Evolutionary conservation across 2,329 filamentous ascomycete genomes (phyloP), one percentile per base, ranked within the genome.

Genomic region (Xylaria sp.): DNA sequence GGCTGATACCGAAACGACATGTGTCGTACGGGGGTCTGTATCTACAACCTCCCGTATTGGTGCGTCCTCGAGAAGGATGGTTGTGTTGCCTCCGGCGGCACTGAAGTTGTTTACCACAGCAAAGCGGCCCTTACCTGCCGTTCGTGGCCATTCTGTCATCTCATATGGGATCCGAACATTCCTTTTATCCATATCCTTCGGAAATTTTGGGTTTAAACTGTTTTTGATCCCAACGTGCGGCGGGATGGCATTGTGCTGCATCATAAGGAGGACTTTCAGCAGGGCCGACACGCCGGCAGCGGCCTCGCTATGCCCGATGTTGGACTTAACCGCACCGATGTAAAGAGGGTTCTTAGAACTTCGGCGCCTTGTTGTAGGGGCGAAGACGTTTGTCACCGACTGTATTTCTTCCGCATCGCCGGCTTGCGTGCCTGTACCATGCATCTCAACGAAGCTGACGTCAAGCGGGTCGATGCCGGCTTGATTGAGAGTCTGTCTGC

Each of bases 381-480:
- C 89, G 72, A 91, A 91, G 2, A 86, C 83, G 41, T 87, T 84
- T 23, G 84, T 82, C 59, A 92, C 88, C 0, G 87, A 89, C 1
- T 84, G 83, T 84, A 90, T 90, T 77, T 92, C 90, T 87, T 86
- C 20, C 1, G 85, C 86, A 76, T 93, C 91, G 68, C 91, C 91
- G 28, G 89, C 90, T 76, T 92, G 90, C 1, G 90, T 92, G 50
- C 90, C 90, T 6, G 90, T 92, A 6, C 90, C 90, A 75, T 92
- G 90, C 85, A 91, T 88, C 76, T 92, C 90, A 9, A 91, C 87
- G 73, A 89, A 91, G 74, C 84, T 84, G 64, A 92, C 84, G 55
- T 89, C 73, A 73, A 72, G 76, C 7, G 62, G 80, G 74, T 91
- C 86, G 37, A 92, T 80, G 50, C 86, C 86, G 44, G 88, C 86